phyloP scores from a whole-genome alignment of 768 basidiomycete genomes.

The Lactarius tabidus region DNA sequence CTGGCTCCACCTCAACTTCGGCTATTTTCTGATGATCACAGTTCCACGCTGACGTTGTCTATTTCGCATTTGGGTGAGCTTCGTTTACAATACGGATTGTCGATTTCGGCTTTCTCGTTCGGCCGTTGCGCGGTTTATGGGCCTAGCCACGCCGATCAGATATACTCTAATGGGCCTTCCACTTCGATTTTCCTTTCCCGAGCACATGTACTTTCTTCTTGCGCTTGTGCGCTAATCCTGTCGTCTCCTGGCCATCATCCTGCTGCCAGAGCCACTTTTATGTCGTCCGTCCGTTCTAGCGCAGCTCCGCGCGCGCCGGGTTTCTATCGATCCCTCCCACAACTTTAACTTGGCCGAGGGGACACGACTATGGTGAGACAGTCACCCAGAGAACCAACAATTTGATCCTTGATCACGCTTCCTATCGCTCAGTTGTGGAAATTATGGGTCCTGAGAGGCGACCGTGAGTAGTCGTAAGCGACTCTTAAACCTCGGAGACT shows the following conservation, averaged over 20 bases:
- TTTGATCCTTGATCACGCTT: background rate
- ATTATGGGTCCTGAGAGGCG: slow-evolving; percentile 12
- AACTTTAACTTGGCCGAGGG: background rate
- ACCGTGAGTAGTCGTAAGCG: slow-evolving; percentile 8
- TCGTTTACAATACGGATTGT: slow-evolving; percentile 27
- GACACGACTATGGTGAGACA: background rate
- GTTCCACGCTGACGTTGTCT: slow-evolving; percentile 25
- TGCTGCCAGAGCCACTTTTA: slow-evolving; percentile 6
- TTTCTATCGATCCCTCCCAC: background rate
- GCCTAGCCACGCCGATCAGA: slow-evolving; percentile 25
- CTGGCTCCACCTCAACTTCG: slow-evolving; percentile 8
- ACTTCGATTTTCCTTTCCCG: slow-evolving; percentile 12
- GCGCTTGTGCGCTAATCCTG: slow-evolving; percentile 23
- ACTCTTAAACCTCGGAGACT: background rate
- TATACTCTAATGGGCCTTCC: slow-evolving; percentile 24
- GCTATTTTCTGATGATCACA: slow-evolving; percentile 15
- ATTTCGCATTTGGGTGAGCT: slow-evolving; percentile 30
- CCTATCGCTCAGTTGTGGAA: slow-evolving; percentile 6
- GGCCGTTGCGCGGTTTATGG: slow-evolving; percentile 19
- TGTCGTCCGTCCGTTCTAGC: slow-evolving; percentile 7
- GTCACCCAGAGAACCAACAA: background rate
- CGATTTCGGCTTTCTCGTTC: slow-evolving; percentile 18
- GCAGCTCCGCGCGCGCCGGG: slow-evolving; percentile 1
- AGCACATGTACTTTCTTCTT: slow-evolving; percentile 21
- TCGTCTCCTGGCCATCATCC: slow-evolving; percentile 2